These are phyloP conservation scores for Arabidopsis arenosa DNA, from an alignment of 345 rosid genomes.

Conservation along the genomic window DNA sequence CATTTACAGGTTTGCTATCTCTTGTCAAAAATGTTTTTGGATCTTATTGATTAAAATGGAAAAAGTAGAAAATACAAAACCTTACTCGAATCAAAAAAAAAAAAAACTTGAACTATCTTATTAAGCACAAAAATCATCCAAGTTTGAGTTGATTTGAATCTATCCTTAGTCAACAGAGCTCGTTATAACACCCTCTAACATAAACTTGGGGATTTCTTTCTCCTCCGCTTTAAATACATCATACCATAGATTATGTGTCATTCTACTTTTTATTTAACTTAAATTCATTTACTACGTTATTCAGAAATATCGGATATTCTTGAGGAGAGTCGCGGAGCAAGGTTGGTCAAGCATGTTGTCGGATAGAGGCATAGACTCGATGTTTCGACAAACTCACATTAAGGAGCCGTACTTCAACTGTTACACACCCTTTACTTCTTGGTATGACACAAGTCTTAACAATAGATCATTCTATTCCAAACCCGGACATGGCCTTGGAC, in stretches of 20 bases:
- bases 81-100: not conserved
- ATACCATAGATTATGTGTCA: slow-evolving; percentile 17
- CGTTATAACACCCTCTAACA: not conserved
- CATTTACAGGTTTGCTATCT: slow-evolving; percentile 66
- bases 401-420: slow-evolving; percentile 24
- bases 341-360: slow-evolving; percentile 22
- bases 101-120: not conserved
- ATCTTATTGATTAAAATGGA: not conserved
- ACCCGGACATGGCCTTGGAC: slow-evolving; percentile 32
- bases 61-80: not conserved
- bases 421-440: slow-evolving; percentile 20
- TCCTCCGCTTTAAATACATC: not conserved
- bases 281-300: not conserved
- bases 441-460: slow-evolving; percentile 31
- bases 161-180: not conserved
- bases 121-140: not conserved
- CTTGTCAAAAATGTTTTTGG: slow-evolving; percentile 9
- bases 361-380: slow-evolving; percentile 41
- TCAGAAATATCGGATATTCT: slow-evolving; percentile 76
- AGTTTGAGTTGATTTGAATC: not conserved
- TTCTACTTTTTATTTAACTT: not conserved
- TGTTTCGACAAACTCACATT: slow-evolving; percentile 42
- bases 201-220: no score
- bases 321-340: slow-evolving; percentile 53
- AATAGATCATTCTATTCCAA: slow-evolving; percentile 29